A percentile compares a stretch with the other conserved stretches of the same genome.
Conservation (phyloP, 2,329 filamentous ascomycete species). For the Bipolaris zeicola region DNA sequence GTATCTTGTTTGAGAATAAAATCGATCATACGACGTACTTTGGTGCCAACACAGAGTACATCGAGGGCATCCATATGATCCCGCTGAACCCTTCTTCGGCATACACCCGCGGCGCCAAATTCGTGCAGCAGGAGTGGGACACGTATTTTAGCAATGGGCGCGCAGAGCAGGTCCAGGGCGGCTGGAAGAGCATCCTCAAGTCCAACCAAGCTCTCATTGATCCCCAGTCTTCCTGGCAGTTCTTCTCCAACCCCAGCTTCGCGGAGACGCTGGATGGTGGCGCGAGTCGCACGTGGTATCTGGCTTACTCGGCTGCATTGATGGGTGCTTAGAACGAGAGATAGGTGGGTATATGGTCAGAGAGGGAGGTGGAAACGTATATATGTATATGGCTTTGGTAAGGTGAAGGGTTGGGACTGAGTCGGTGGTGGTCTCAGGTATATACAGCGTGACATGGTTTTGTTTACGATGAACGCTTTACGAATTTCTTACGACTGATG, state of each 20-base stretch:
- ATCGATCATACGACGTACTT: constrained; percentile 92
- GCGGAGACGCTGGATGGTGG: constrained; percentile 79
- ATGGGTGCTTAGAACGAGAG: constrained; percentile 8
- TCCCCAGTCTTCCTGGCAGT: constrained; percentile 71
- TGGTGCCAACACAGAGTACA: constrained; percentile 68
- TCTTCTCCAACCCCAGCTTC: constrained; percentile 73
- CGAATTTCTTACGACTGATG: background rate
- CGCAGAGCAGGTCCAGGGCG: constrained; percentile 68
- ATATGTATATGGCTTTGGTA: background rate
- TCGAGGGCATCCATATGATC: constrained; percentile 83
- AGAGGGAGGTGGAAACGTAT: background rate
- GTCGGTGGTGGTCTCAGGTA: background rate
- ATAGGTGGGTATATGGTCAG: background rate
- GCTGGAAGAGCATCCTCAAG: constrained; percentile 86
- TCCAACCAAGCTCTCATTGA: constrained; percentile 82
- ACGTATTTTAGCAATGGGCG: constrained; percentile 75
- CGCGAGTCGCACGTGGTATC: constrained; percentile 57
- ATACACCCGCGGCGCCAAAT: constrained; percentile 69
- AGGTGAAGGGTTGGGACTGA: background rate
- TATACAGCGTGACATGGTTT: background rate
- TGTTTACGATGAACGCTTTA: background rate
- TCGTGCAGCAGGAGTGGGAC: constrained; percentile 72
- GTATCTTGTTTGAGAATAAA: constrained; percentile 92
- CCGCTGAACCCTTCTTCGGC: constrained; percentile 74
- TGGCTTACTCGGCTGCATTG: constrained; percentile 45